Percentiles rank a stretch among this genome's conserved stretches.
Evolutionary conservation across 1,139 yeast species (phyloP).

Genomic region (Protomyces inouyei): DNA sequence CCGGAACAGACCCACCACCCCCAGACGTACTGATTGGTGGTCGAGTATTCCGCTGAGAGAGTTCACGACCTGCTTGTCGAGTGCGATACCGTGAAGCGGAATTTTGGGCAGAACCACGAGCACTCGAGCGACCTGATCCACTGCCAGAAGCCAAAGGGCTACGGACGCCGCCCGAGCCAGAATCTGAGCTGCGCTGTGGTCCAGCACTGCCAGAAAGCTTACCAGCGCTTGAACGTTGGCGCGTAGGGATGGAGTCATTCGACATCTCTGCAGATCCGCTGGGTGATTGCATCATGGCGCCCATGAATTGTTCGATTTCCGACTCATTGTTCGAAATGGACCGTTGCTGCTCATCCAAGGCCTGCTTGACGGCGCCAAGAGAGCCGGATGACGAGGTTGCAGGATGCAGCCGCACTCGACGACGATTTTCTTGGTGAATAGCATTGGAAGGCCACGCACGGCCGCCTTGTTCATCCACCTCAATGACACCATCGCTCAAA

Average conservation of each 20-base stretch:
- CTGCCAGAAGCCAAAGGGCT: not conserved
- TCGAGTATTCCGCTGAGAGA: not conserved
- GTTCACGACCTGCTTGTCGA: not conserved
- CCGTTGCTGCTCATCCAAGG: not conserved
- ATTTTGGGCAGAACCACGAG: not conserved
- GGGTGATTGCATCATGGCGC: conserved; percentile 5
- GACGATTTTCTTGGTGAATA: not conserved
- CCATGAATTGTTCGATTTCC: conserved; percentile 15
- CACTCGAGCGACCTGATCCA: not conserved
- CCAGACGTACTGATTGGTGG: not conserved
- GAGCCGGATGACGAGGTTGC: not conserved
- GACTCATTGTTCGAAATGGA: not conserved
- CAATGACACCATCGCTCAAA: not conserved
- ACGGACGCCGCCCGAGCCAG: not conserved
- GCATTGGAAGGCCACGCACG: conserved; percentile 14
- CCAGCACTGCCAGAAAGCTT: not conserved
- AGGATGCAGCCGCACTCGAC: not conserved
- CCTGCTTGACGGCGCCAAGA: not conserved
- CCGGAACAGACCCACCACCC: not conserved
- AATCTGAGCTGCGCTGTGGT: not conserved
- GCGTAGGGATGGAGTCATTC: not conserved
- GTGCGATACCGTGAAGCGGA: not conserved
- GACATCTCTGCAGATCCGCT: not conserved
- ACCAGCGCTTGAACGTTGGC: not conserved
- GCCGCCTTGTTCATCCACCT: conserved; percentile 6